phyloP scores from a whole-genome alignment of 441 rosid genomes.

The Isatis lusitanica region DNA sequence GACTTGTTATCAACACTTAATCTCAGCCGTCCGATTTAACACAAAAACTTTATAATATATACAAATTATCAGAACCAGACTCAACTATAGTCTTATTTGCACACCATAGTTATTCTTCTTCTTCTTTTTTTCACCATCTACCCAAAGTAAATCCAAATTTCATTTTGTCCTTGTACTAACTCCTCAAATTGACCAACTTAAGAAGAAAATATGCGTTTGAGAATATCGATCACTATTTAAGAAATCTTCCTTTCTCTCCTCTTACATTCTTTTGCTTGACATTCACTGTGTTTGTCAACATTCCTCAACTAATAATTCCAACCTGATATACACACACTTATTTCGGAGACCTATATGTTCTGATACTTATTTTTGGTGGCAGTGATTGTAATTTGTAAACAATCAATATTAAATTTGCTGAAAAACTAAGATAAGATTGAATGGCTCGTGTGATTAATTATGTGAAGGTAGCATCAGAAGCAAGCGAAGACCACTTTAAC shows the following conservation, averaged over 20 bases:
- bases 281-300: neutral
- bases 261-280: conserved; percentile 1
- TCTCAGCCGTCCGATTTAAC: neutral
- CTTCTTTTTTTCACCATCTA: neutral
- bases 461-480: conserved; percentile 8
- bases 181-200: neutral
- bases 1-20: conserved; percentile 1
- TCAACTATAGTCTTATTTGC: neutral
- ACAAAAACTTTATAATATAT: neutral
- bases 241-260: neutral
- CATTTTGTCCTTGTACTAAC: neutral
- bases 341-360: too few species aligned
- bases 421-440: neutral
- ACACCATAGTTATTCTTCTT: neutral
- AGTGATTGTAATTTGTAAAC: neutral
- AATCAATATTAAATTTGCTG: neutral
- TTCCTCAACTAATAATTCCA: neutral
- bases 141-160: neutral
- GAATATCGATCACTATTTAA: neutral
- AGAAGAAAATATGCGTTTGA: neutral
- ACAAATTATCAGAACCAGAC: neutral
- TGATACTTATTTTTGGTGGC: neutral
- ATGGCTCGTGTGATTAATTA: too few species aligned
- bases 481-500: conserved; percentile 7
- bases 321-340: too few species aligned